These are phyloP conservation scores for Aspergillus latus DNA, from an alignment of 2,329 filamentous ascomycete genomes.

Conservation along the genomic window DNA sequence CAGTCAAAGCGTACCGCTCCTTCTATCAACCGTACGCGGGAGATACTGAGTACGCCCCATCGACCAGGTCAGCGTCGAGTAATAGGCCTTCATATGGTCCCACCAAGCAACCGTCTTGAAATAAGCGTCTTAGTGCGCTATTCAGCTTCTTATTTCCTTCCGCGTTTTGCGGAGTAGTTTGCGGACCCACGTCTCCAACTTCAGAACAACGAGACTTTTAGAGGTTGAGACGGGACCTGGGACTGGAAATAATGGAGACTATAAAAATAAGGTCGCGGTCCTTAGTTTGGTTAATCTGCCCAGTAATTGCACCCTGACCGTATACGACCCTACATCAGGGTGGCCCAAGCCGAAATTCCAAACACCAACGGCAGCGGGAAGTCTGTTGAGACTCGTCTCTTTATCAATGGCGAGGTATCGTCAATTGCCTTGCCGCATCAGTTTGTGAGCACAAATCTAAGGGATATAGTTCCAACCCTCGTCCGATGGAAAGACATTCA, in stretches of 20 bases:
- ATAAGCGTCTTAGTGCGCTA: neutral
- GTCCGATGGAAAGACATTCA: slow-evolving; percentile 30
- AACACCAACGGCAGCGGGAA: neutral
- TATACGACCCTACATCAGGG: neutral
- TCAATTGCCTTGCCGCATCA: neutral
- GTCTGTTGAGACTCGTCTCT: slow-evolving; percentile 34
- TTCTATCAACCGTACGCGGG: neutral
- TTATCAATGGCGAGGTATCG: slow-evolving; percentile 35
- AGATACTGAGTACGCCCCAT: neutral
- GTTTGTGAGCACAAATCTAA: neutral
- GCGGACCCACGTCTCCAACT: too few relatives aligned
- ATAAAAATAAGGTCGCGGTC: neutral
- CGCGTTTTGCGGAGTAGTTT: neutral
- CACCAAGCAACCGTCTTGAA: neutral
- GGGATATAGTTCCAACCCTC: slow-evolving; percentile 28
- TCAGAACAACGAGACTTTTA: neutral
- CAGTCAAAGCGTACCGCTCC: neutral
- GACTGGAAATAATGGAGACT: neutral
- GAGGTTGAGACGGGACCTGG: neutral
- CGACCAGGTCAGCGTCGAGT: neutral
- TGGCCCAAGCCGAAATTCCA: slow-evolving; percentile 4
- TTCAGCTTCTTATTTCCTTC: neutral
- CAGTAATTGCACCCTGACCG: neutral
- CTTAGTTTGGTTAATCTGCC: neutral
- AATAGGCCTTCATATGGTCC: neutral